Percentiles rank a stretch among this genome's conserved stretches.
phyloP scores from a whole-genome alignment of 176 grass and related monocot genomes.

The Phoenix roebelenii region DNA sequence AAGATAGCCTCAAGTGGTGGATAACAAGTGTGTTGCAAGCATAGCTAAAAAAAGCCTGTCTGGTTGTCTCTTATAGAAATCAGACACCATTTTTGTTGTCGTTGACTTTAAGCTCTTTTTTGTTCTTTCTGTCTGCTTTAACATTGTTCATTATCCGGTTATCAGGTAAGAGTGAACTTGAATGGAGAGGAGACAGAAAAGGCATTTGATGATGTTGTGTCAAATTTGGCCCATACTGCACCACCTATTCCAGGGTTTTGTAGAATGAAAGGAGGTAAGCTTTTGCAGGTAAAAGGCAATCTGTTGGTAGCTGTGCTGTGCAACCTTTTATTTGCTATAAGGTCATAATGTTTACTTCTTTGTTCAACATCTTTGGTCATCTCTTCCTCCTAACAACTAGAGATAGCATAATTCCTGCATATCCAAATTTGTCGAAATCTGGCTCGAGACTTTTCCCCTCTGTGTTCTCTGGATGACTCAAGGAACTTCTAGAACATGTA shows the following conservation, averaged over 20 bases:
- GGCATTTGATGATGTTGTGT: conserved; percentile 39
- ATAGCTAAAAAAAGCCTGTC: too few relatives aligned
- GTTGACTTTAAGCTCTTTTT: too few relatives aligned
- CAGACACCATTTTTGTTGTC: too few relatives aligned
- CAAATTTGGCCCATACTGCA: conserved; percentile 38
- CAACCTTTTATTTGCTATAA: too few relatives aligned
- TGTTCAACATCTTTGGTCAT: background rate
- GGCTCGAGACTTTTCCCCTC: background rate
- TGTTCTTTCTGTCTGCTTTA: background rate
- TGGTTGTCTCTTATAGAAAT: too few relatives aligned
- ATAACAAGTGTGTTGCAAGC: too few relatives aligned
- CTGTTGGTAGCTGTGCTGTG: too few relatives aligned
- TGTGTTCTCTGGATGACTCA: conserved; percentile 29
- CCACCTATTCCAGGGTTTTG: conserved; percentile 63
- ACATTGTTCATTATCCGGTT: background rate
- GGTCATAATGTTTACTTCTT: background rate
- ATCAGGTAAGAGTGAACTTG: conserved; percentile 54
- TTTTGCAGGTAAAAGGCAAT: background rate
- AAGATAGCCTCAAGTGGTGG: too few relatives aligned
- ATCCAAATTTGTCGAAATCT: background rate
- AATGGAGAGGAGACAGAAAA: conserved; percentile 57
- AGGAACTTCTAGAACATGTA: conserved; percentile 17
- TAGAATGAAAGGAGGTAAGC: conserved; percentile 58
- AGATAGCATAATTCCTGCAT: too few relatives aligned
- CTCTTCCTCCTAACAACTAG: background rate